Conservation (phyloP, 148 eudicot genomes). For the Drosera capensis region DNA sequence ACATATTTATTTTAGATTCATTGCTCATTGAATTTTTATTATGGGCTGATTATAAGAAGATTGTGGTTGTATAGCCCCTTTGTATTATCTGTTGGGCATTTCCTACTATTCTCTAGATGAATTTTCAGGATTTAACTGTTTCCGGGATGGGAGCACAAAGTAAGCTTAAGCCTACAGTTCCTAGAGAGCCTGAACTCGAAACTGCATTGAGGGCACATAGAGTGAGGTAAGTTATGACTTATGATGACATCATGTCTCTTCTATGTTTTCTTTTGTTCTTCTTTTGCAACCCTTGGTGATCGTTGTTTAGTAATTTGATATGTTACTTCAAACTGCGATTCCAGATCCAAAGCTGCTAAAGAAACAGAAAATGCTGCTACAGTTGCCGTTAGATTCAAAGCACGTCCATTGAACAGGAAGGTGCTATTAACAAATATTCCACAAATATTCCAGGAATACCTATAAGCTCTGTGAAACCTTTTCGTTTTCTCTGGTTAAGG, state of each 20-base stretch:
- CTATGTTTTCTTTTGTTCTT: conserved; percentile 9
- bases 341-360: conserved; percentile 38
- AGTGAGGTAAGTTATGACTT: conserved; percentile 34
- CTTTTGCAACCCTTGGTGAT: neutral
- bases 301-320: neutral
- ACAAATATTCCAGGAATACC: no score
- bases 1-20: neutral
- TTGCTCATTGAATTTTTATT: no score
- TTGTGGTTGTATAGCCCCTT: neutral
- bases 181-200: conserved; percentile 73
- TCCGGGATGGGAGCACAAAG: conserved; percentile 14
- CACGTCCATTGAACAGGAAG: conserved; percentile 75
- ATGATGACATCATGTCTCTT: conserved; percentile 1
- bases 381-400: conserved; percentile 41
- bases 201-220: conserved; percentile 70
- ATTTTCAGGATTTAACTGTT: conserved; percentile 33
- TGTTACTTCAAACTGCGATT: conserved; percentile 4
- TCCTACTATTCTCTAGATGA: conserved; percentile 1
- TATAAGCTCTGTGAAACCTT: neutral
- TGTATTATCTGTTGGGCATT: neutral
- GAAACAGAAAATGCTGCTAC: conserved; percentile 26
- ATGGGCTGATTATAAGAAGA: no score
- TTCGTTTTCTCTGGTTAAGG: neutral
- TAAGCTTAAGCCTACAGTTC: conserved; percentile 58
- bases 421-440: conserved; percentile 13